Conservation (phyloP, 148 eudicot genomes). For the Selenicereus undatus region DNA sequence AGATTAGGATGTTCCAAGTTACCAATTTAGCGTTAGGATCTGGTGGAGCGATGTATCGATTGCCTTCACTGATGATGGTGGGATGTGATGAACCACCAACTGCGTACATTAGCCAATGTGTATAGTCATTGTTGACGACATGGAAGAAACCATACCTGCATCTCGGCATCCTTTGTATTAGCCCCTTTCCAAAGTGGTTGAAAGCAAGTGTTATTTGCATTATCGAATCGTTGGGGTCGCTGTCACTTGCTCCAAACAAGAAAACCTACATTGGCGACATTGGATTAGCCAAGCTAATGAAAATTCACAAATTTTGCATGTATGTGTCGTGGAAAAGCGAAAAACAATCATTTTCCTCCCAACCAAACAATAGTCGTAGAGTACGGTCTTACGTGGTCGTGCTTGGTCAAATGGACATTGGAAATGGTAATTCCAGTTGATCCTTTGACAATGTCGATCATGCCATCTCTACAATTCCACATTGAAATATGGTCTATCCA, state of each 20-base stretch:
- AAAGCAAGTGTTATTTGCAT: slow-evolving; percentile 50
- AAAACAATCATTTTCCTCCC: not conserved
- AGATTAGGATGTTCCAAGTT: not conserved
- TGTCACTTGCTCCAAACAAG: slow-evolving; percentile 42
- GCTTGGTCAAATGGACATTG: slow-evolving; percentile 63
- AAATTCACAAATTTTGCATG: no score
- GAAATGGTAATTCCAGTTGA: slow-evolving; percentile 73
- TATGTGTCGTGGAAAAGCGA: no score
- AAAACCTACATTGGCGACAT: slow-evolving; percentile 25
- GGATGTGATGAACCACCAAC: slow-evolving; percentile 52
- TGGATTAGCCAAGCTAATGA: not conserved
- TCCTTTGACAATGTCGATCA: slow-evolving; percentile 55
- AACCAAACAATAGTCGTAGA: not conserved
- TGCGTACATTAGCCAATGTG: slow-evolving; percentile 55
- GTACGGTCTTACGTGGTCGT: slow-evolving; percentile 40
- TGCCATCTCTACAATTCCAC: slow-evolving; percentile 53
- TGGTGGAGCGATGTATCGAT: slow-evolving; percentile 47
- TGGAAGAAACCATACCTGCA: slow-evolving; percentile 54
- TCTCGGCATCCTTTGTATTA: slow-evolving; percentile 60
- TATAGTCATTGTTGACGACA: slow-evolving; percentile 60
- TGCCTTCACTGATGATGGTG: slow-evolving; percentile 56
- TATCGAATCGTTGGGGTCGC: slow-evolving; percentile 22
- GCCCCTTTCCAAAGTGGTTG: slow-evolving; percentile 51
- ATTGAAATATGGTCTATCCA: slow-evolving; percentile 85
- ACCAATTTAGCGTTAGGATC: slow-evolving; percentile 42